Conservation (phyloP, 2,329 filamentous ascomycete species). For the Pseudocercospora fijiensis region DNA sequence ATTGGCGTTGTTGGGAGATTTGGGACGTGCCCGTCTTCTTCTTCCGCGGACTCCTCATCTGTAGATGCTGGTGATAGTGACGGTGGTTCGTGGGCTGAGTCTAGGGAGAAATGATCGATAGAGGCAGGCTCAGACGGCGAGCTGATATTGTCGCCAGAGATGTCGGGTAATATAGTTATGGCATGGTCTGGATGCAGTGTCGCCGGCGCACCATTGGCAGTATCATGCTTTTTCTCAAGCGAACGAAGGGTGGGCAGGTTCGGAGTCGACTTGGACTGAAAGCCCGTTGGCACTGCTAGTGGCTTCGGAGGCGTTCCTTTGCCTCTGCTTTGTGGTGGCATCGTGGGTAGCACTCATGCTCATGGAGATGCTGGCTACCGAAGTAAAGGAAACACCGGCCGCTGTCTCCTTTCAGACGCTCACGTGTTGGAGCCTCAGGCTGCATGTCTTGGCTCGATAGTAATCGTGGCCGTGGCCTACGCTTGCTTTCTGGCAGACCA, state of each 20-base stretch:
- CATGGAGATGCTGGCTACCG: too few species aligned
- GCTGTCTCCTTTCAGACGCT: too few species aligned
- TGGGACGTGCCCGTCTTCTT: slow-evolving; percentile 34
- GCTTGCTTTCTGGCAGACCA: too few species aligned
- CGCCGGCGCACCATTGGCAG: slow-evolving; percentile 13
- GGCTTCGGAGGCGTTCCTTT: slow-evolving; percentile 23
- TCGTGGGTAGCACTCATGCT: not conserved
- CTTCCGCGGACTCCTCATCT: slow-evolving; percentile 32
- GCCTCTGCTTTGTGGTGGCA: slow-evolving; percentile 46
- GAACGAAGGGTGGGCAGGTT: slow-evolving; percentile 47
- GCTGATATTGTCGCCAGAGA: slow-evolving; percentile 31
- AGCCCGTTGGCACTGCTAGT: slow-evolving; percentile 26
- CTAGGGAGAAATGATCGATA: slow-evolving; percentile 41
- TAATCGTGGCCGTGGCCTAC: too few species aligned
- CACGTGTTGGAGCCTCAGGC: too few species aligned
- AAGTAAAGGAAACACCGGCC: too few species aligned
- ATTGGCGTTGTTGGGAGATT: slow-evolving; percentile 40
- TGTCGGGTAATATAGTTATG: slow-evolving; percentile 20
- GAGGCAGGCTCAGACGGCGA: slow-evolving; percentile 43
- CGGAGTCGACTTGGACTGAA: slow-evolving; percentile 50
- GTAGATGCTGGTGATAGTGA: slow-evolving; percentile 34
- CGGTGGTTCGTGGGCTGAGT: slow-evolving; percentile 31
- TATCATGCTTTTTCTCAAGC: slow-evolving; percentile 27
- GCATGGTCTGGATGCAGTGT: slow-evolving; percentile 20
- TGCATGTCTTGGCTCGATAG: too few species aligned